Evolutionary conservation across 352 stramenopile genomes (phyloP), one percentile per base, ranked within the genome.

Genomic region (Globisporangium paddicum): DNA sequence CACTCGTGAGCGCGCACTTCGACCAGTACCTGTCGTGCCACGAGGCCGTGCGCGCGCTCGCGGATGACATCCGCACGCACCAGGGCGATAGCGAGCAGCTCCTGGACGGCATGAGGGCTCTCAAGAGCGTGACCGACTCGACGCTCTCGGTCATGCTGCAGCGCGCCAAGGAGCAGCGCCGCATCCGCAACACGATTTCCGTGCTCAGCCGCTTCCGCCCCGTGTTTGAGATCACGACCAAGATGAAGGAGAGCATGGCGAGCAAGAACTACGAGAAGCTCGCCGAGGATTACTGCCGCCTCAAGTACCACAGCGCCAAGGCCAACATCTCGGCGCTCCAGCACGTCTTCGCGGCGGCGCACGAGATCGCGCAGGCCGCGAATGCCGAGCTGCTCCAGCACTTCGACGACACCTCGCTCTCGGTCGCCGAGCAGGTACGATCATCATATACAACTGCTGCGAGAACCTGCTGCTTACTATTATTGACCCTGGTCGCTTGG

Each of bases 21-120:
- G 85, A 94, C 55, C 80, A 92, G 62, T 94, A 92, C 25, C 47
- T 94, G 40, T 88, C 77, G 19, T 94, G 82, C 56, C 85, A 94
- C 58, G 85, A 94, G 55, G 73, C 82, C 3, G 82, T 92, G 60
- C 78, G 79, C 6, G 61, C 73, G 13, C 62, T 94, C 21, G 68
- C 71, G 1, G 69, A 87, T 8, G 85, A 91, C 10, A 77, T 92
- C 32, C 78, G 70, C 26, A 42, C 70, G 2, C 85, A 94, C 60
- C 64, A 87, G 37, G 68, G 71, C 34, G 84, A 93, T 32, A 82
- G 65, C 16, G 75, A 86, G 19, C 46, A 73, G 30, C 60, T 94
- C 0, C 49, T 80, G 3, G 55, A 42, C 0, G 79, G 84, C 34
- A 86, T 85, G 73, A 73, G 75, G 47, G 75, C 64, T 5, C 65